Evolutionary conservation across 2,329 filamentous ascomycete genomes (phyloP), one percentile per base, ranked within the genome.

Genomic region (Talaromyces albobiverticillius): DNA sequence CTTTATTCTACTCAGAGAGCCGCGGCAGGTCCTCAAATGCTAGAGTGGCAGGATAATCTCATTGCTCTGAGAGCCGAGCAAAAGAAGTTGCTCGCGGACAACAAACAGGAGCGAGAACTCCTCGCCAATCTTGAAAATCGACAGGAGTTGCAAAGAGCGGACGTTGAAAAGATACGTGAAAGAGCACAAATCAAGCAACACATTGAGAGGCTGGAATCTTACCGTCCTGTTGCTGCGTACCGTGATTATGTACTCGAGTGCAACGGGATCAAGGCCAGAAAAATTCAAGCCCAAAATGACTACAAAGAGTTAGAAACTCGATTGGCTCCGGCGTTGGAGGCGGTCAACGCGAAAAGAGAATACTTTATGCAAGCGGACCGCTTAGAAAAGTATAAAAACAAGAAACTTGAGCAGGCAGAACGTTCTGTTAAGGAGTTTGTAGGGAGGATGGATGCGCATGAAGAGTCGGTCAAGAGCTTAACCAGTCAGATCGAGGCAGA

Each of bases 1-100:
- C 79, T 99, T 1, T 81, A 85, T 56, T 89, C 94, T 63, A 99
- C 94, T 0, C 85, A 96, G 58, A 85, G 91, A 65, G 94, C 94
- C 31, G 92, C 91, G 6, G 94, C 92, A 0, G 86, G 89, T 0
- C 80, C 86, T 43, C 78, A 95, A 57, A 92, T 97, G 83, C 79
- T 89, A 4, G 73, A 83, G 20, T 90, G 85, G 84, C 92, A 97
- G 67, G 79, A 85, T 2, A 71, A 85, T 57, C 79, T 99, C 16
- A 94, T 89, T 65, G 76, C 76, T 1, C 73, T 93, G 40, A 84
- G 91, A 57, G 82, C 77, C 48, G 78, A 85, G 29, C 85, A 94
- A 65, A 91, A 88, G 62, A 76, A 79, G 20, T 62, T 87, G 1
- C 79, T 87, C 60, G 71, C 77, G 16, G 77, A 82, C 51, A 79